Conservation (phyloP, 169 alveolate species). For the Theileria luwenshuni region DNA sequence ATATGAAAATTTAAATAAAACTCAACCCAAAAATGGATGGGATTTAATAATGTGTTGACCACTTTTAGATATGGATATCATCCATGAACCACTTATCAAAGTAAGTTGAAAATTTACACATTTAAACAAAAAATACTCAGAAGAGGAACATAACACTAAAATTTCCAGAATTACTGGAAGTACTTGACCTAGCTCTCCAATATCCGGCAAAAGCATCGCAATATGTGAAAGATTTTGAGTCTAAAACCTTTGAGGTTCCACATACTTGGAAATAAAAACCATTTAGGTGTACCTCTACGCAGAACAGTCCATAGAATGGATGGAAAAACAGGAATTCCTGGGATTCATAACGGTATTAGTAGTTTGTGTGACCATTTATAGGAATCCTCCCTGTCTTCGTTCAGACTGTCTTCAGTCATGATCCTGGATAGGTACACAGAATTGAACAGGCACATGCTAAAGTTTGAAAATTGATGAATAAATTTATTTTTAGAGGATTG, state of each 20-base stretch:
- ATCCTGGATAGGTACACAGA: conserved; percentile 45
- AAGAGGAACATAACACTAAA: conserved; percentile 20
- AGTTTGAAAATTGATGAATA: conserved; percentile 7
- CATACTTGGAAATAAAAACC: not conserved
- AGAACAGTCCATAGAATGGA: conserved; percentile 43
- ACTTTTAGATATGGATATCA: conserved; percentile 7
- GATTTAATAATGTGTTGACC: conserved; percentile 10
- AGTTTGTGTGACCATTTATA: conserved; percentile 4
- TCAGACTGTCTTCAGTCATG: conserved; percentile 28
- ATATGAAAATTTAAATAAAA: no score
- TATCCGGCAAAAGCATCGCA: conserved; percentile 26
- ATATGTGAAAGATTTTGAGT: conserved; percentile 34
- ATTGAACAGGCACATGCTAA: conserved; percentile 22
- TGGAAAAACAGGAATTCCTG: conserved; percentile 20
- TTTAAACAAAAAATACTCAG: conserved; percentile 12
- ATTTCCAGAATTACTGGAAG: conserved; percentile 15
- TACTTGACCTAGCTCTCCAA: conserved; percentile 33
- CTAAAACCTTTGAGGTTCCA: conserved; percentile 36
- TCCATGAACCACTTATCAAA: conserved; percentile 15
- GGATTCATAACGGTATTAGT: conserved; percentile 26
- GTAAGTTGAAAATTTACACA: conserved; percentile 6
- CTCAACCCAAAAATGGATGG: not conserved
- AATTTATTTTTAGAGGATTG: conserved; percentile 28
- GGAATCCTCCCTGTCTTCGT: conserved; percentile 28
- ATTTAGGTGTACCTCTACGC: conserved; percentile 46